These are phyloP conservation scores for Zostera marina DNA, from an alignment of 116 monocot genomes.

Conservation along the genomic window DNA sequence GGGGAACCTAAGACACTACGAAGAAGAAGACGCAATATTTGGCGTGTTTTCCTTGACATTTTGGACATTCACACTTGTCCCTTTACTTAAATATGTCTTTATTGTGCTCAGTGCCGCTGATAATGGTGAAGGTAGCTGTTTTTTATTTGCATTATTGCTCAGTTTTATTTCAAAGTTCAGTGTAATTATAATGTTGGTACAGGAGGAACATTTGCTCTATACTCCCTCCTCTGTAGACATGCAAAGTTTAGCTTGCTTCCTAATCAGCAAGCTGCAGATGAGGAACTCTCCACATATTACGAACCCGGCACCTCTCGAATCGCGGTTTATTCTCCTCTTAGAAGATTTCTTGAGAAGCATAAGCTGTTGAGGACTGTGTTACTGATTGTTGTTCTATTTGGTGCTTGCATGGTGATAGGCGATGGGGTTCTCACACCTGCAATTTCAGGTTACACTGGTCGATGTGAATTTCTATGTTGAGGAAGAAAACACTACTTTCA, in stretches of 20 bases:
- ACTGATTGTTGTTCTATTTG: conserved; percentile 32
- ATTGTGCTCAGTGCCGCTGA: conserved; percentile 23
- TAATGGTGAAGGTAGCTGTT: conserved; percentile 26
- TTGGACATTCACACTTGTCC: conserved; percentile 28
- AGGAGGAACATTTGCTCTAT: conserved; percentile 32
- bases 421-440: conserved; percentile 80
- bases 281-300: conserved; percentile 35
- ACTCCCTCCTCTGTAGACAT: conserved; percentile 34
- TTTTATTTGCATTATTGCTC: neutral
- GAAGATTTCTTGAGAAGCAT: conserved; percentile 33
- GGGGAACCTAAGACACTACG: conserved; percentile 12
- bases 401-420: conserved; percentile 75
- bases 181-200: neutral
- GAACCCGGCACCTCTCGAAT: conserved; percentile 12
- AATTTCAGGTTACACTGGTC: conserved; percentile 12
- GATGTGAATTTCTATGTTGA: neutral
- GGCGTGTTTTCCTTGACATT: conserved; percentile 31
- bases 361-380: conserved; percentile 24
- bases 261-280: conserved; percentile 41
- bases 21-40: conserved; percentile 22
- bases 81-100: conserved; percentile 22
- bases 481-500: neutral
- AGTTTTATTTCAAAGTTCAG: neutral
- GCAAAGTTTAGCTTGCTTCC: conserved; percentile 33
- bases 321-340: conserved; percentile 15